Percentiles rank a stretch among this genome's conserved stretches.
Conservation (phyloP, 1,284 basidiomycete genomes). For the Afroboletus lepidellus region DNA sequence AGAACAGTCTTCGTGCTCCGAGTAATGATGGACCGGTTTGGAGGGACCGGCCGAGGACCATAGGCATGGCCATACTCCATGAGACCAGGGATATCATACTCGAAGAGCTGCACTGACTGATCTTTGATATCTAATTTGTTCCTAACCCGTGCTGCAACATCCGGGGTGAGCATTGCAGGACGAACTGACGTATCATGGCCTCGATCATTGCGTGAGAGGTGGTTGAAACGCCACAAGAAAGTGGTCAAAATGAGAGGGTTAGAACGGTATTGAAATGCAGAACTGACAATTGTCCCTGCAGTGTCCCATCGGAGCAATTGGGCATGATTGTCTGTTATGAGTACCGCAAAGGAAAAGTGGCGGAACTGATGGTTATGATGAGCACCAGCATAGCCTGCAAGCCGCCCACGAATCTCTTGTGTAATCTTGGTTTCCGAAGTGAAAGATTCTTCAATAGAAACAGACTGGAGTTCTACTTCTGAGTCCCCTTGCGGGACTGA, state of each 20-base stretch:
- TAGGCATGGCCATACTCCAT: not conserved
- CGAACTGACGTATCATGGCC: not conserved
- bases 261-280: not conserved
- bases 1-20: not conserved
- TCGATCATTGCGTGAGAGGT: not conserved
- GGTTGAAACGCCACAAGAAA: not conserved
- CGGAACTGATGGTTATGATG: not conserved
- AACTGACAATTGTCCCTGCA: not conserved
- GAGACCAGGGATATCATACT: not conserved
- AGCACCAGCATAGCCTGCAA: not conserved
- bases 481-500: too few species aligned
- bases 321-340: not conserved
- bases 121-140: not conserved
- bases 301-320: not conserved
- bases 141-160: not conserved
- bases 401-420: too few species aligned
- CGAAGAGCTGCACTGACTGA: not conserved
- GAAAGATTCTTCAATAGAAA: too few species aligned
- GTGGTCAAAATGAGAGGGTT: not conserved
- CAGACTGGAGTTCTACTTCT: too few species aligned
- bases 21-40: not conserved
- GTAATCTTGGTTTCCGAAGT: too few species aligned
- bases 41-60: not conserved
- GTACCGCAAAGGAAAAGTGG: not conserved
- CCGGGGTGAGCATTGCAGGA: not conserved